Evolutionary conservation across 208 protist species (phyloP).

Genomic region (Leishmania turanica): DNA sequence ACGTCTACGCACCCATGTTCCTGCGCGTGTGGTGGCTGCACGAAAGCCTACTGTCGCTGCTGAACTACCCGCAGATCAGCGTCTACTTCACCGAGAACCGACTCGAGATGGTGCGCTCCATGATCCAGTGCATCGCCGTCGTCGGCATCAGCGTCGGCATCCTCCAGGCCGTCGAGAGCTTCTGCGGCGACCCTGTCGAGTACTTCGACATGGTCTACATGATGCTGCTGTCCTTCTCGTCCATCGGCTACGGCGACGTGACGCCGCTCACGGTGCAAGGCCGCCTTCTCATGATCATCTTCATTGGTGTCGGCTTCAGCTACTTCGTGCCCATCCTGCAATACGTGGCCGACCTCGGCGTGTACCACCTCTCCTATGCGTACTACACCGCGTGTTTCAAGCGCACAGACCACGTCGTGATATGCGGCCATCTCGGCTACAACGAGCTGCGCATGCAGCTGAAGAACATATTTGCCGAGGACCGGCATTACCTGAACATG

Average conservation of each 20-base stretch:
- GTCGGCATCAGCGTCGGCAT: slow-evolving; percentile 44
- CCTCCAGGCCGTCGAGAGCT: slow-evolving; percentile 43
- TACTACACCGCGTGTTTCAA: slow-evolving; percentile 45
- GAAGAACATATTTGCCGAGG: slow-evolving; percentile 41
- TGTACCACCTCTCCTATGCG: slow-evolving; percentile 29
- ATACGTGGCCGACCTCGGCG: slow-evolving; percentile 40
- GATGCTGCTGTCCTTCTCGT: slow-evolving; percentile 45
- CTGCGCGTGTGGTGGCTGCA: slow-evolving; percentile 46
- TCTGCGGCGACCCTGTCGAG: slow-evolving; percentile 38
- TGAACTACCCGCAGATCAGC: slow-evolving; percentile 44
- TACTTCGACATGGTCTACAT: slow-evolving; percentile 46
- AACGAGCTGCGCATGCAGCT: slow-evolving; percentile 44
- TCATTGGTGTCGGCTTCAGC: slow-evolving; percentile 39
- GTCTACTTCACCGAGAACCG: slow-evolving; percentile 41
- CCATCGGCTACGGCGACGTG: slow-evolving; percentile 45
- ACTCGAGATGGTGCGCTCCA: slow-evolving; percentile 37
- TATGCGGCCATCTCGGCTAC: slow-evolving; percentile 32
- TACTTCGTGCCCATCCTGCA: slow-evolving; percentile 43
- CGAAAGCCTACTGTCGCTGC: slow-evolving; percentile 35
- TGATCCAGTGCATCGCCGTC: slow-evolving; percentile 47
- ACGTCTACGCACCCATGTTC: slow-evolving; percentile 42
- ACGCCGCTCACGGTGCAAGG: slow-evolving; percentile 30
- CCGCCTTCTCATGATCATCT: slow-evolving; percentile 38
- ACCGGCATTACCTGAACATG: slow-evolving; percentile 35
- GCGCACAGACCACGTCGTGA: slow-evolving; percentile 34